phyloP scores from a whole-genome alignment of 2,329 filamentous ascomycete genomes.

The Kalaharituber pfeilii region DNA sequence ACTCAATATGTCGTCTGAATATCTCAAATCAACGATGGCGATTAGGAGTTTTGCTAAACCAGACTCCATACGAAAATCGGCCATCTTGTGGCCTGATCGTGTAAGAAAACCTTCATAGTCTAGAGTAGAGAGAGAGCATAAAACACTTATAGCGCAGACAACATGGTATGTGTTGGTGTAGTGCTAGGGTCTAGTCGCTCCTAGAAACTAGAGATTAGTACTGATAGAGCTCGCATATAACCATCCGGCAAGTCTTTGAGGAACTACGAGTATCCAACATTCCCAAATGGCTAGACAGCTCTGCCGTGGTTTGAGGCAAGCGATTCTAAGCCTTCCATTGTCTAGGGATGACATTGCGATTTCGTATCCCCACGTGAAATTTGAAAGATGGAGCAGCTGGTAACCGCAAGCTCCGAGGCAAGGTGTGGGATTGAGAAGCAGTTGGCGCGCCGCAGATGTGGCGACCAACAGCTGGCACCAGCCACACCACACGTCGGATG shows the following conservation, averaged over 20 bases:
- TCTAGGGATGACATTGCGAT: too few species aligned
- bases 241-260: not conserved
- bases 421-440: too few species aligned
- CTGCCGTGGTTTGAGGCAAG: conserved; percentile 92
- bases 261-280: conserved; percentile 29
- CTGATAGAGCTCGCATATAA: not conserved
- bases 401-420: too few species aligned
- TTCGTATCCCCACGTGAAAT: too few species aligned
- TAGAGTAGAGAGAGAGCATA: conserved; percentile 71
- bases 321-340: too few species aligned
- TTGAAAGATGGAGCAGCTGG: too few species aligned
- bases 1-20: conserved; percentile 81
- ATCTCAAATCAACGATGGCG: conserved; percentile 66
- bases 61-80: conserved; percentile 96
- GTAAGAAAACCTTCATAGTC: conserved; percentile 93
- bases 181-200: conserved; percentile 83
- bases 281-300: conserved; percentile 84
- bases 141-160: conserved; percentile 84
- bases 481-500: too few species aligned
- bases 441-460: too few species aligned
- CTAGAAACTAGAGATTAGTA: conserved; percentile 1
- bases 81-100: conserved; percentile 85
- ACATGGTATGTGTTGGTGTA: conserved; percentile 91
- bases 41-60: conserved; percentile 81
- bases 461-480: too few species aligned